Percentiles rank a stretch among this genome's conserved stretches.
These are phyloP conservation scores for Margaritispora aquatica DNA, from an alignment of 495 filamentous ascomycete genomes.

Conservation along the genomic window DNA sequence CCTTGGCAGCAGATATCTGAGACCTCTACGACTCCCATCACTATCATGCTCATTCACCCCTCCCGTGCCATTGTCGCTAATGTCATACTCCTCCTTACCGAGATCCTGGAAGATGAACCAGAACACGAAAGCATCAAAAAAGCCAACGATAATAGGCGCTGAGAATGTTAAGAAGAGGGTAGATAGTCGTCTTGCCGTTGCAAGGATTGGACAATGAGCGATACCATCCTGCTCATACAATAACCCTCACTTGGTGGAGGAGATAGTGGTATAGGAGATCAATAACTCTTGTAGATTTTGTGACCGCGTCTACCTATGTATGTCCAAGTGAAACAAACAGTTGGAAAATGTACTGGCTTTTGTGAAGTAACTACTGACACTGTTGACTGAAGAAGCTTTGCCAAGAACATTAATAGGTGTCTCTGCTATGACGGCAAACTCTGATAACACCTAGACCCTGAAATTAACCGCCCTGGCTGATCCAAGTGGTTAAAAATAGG, in stretches of 20 bases:
- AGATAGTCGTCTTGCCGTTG: constrained; percentile 53
- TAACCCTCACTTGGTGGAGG: no score
- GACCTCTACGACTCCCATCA: not conserved
- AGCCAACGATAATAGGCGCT: constrained; percentile 38
- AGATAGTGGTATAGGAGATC: constrained; percentile 28
- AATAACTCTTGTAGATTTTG: not conserved
- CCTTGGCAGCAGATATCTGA: not conserved
- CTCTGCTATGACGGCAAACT: no score
- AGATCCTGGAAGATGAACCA: constrained; percentile 42
- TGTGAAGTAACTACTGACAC: not conserved
- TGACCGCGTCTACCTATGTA: not conserved
- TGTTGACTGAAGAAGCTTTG: not conserved
- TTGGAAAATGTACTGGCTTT: not conserved
- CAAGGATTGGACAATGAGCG: no score
- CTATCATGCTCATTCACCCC: not conserved
- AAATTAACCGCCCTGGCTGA: no score
- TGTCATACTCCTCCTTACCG: constrained; percentile 36
- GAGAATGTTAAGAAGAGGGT: constrained; percentile 49
- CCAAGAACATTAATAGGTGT: not conserved
- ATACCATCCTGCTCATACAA: no score
- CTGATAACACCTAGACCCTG: no score
- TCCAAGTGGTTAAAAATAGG: no score
- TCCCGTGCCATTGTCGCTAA: constrained; percentile 29
- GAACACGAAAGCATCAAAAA: constrained; percentile 33
- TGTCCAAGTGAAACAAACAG: not conserved